Evolutionary conservation across 192 early-diverging fungal species (phyloP).

Genomic region (Coemansia asiatica): DNA sequence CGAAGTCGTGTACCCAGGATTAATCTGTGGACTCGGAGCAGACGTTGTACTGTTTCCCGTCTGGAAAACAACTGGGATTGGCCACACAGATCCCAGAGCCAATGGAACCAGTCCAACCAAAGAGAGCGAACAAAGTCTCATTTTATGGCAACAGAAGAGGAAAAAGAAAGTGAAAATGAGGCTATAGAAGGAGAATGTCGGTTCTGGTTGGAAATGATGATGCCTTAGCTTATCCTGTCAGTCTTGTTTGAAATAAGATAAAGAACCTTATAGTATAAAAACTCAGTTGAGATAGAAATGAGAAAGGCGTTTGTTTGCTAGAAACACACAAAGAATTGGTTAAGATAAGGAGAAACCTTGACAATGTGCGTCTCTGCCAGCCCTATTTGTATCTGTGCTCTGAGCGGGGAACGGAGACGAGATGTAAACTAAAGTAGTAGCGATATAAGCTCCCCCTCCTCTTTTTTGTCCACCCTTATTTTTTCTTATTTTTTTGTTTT

Average conservation of each 20-base stretch:
- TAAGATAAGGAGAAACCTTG: not conserved
- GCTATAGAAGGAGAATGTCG: too few species aligned
- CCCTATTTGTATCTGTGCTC: not conserved
- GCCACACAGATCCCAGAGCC: slow-evolving; percentile 45
- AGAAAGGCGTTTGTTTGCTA: not conserved
- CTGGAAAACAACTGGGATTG: slow-evolving; percentile 28
- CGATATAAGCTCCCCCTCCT: not conserved
- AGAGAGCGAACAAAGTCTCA: slow-evolving; percentile 15
- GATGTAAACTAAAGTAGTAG: not conserved
- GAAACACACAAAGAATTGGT: not conserved
- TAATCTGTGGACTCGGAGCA: slow-evolving; percentile 26
- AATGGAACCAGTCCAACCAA: slow-evolving; percentile 23
- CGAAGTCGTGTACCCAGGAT: slow-evolving; percentile 53
- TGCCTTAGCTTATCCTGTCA: not conserved
- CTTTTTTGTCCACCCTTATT: not conserved
- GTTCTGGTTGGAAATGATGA: too few species aligned
- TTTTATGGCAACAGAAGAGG: not conserved
- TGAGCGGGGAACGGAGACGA: not conserved
- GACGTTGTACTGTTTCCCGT: slow-evolving; percentile 48
- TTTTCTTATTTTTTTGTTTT: not conserved
- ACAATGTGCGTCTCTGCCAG: not conserved
- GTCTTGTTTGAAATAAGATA: not conserved
- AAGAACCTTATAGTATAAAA: not conserved
- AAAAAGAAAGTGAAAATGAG: not conserved
- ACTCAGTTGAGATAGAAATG: slow-evolving; percentile 1